A percentile compares a stretch with the other conserved stretches of the same genome.
These are phyloP conservation scores for Geopyxis carbonaria DNA, from an alignment of 495 filamentous ascomycete genomes.

Conservation along the genomic window DNA sequence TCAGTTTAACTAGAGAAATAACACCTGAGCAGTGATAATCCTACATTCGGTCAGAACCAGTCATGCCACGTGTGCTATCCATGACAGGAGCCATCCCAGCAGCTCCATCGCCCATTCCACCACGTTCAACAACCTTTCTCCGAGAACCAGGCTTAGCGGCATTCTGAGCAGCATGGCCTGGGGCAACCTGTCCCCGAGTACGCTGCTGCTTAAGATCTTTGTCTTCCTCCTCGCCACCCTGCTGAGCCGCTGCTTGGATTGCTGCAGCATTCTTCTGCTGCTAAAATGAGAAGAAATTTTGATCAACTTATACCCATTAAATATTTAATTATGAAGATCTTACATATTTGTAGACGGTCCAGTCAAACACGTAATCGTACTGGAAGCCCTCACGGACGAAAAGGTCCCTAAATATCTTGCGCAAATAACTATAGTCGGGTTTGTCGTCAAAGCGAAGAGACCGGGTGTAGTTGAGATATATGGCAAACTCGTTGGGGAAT, in stretches of 20 bases:
- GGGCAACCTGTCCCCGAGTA: conserved; percentile 41
- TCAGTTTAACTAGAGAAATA: conserved; percentile 37
- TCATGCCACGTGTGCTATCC: conserved; percentile 74
- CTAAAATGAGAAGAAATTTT: conserved; percentile 14
- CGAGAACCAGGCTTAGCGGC: conserved; percentile 60
- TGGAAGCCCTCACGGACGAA: conserved; percentile 99
- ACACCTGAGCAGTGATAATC: conserved; percentile 38
- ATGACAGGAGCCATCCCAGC: conserved; percentile 32
- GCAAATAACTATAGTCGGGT: conserved; percentile 98
- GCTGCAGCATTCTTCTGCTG: conserved; percentile 79
- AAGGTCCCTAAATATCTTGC: conserved; percentile 99
- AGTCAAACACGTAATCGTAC: conserved; percentile 99
- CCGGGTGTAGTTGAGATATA: conserved; percentile 98
- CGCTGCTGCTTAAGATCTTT: conserved; percentile 59
- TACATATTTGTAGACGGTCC: conserved; percentile 98
- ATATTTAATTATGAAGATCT: conserved; percentile 3
- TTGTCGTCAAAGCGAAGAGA: conserved; percentile 99
- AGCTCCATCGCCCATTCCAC: conserved; percentile 46
- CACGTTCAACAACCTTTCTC: conserved; percentile 67
- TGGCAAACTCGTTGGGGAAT: conserved; percentile 99
- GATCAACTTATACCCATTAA: conserved; percentile 13
- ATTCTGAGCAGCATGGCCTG: conserved; percentile 42
- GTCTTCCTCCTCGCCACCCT: conserved; percentile 34
- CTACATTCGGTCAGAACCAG: conserved; percentile 98
- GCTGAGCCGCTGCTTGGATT: conserved; percentile 50